phyloP scores from a whole-genome alignment of 2,329 filamentous ascomycete species.

The Paracorniculantispora psalliotae region DNA sequence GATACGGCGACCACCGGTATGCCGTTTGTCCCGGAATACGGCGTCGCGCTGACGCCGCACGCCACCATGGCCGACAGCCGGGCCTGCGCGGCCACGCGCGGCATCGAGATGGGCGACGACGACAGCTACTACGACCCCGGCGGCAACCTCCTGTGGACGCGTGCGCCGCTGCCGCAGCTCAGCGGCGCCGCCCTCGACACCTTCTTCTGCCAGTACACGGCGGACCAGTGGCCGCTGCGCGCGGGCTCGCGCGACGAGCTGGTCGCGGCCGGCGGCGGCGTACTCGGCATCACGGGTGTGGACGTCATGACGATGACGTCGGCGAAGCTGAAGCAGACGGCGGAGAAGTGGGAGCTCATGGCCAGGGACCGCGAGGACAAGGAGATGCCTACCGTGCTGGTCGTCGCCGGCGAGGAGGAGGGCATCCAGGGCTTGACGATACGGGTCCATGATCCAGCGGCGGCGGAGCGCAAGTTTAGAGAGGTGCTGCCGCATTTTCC shows the following conservation, averaged over 20 bases:
- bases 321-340: not conserved
- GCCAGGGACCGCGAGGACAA: not conserved
- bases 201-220: constrained; percentile 2
- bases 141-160: constrained; percentile 1
- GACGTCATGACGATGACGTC: not conserved
- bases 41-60: not conserved
- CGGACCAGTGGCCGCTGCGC: constrained; percentile 4
- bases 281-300: constrained; percentile 1
- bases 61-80: constrained; percentile 1
- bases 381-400: constrained; percentile 4
- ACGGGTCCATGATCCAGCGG: not conserved
- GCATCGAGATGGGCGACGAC: constrained; percentile 7
- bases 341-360: not conserved
- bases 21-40: constrained; percentile 1
- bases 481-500: not conserved
- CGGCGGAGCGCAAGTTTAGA: not conserved
- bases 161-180: not conserved
- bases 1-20: not conserved
- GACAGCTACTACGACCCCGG: not conserved
- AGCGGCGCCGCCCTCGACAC: not conserved
- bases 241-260: not conserved
- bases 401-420: constrained; percentile 3
- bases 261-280: not conserved
- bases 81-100: not conserved
- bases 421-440: not conserved